A percentile compares a stretch with the other conserved stretches of the same genome.
Conservation (phyloP, 805 yeast species). For the Nakazawaea ernobii region DNA sequence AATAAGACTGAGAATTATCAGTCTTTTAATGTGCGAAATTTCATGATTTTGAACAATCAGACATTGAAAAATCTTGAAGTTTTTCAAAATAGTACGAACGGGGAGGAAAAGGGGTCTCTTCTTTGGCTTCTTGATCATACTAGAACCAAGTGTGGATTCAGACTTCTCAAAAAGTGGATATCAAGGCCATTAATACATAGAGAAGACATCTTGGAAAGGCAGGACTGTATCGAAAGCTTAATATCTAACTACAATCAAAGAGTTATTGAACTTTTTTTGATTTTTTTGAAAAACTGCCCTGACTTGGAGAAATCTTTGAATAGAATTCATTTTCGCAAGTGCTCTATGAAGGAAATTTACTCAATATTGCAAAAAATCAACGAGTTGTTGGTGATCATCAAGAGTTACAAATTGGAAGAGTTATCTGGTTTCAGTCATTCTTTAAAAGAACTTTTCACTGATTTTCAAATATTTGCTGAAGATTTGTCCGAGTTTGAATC, state of each 20-base stretch:
- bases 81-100: slow-evolving; percentile 58
- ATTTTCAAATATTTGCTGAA: slow-evolving; percentile 13
- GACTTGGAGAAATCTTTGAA: slow-evolving; percentile 58
- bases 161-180: slow-evolving; percentile 69
- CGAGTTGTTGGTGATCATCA: slow-evolving; percentile 36
- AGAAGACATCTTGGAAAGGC: slow-evolving; percentile 51
- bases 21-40: slow-evolving; percentile 43
- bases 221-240: slow-evolving; percentile 53
- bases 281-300: slow-evolving; percentile 29
- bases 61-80: slow-evolving; percentile 72
- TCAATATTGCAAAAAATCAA: slow-evolving; percentile 41
- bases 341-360: slow-evolving; percentile 56
- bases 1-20: slow-evolving; percentile 42
- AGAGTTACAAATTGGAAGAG: slow-evolving; percentile 23
- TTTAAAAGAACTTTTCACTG: slow-evolving; percentile 17
- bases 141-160: slow-evolving; percentile 66
- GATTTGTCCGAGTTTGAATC: slow-evolving; percentile 22
- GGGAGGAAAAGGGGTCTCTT: slow-evolving; percentile 58
- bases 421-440: slow-evolving; percentile 18
- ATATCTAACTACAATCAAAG: slow-evolving; percentile 31
- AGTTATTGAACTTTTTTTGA: slow-evolving; percentile 24
- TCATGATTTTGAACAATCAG: slow-evolving; percentile 56
- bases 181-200: slow-evolving; percentile 59
- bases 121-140: slow-evolving; percentile 82
- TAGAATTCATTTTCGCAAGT: slow-evolving; percentile 53